Conservation (phyloP, 2,329 filamentous ascomycete species). For the Aspergillus japonicus region DNA sequence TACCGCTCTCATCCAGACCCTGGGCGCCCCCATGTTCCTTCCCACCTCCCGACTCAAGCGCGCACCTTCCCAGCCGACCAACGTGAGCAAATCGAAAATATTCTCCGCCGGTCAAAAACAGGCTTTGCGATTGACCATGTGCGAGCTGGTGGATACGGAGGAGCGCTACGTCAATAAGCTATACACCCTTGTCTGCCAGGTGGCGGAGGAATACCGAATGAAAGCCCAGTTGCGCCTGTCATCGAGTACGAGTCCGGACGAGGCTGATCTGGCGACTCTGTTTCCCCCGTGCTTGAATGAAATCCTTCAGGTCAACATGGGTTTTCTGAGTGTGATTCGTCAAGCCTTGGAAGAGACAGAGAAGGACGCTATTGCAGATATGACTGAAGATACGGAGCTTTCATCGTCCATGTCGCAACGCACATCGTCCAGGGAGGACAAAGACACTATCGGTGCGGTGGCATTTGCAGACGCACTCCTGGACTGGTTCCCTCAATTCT, state of each 20-base stretch:
- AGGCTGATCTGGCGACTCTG: conserved; percentile 69
- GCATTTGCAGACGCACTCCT: conserved; percentile 77
- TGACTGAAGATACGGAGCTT: conserved; percentile 60
- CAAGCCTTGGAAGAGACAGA: conserved; percentile 79
- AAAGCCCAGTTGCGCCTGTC: conserved; percentile 60
- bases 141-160: conserved; percentile 88
- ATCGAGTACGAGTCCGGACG: conserved; percentile 68
- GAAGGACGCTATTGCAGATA: conserved; percentile 72
- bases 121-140: conserved; percentile 81
- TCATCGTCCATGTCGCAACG: conserved; percentile 49
- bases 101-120: conserved; percentile 82
- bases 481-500: conserved; percentile 92
- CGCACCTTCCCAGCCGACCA: conserved; percentile 81
- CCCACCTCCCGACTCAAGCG: conserved; percentile 81
- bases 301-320: conserved; percentile 78
- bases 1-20: conserved; percentile 70
- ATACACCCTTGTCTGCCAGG: conserved; percentile 74
- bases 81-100: conserved; percentile 72
- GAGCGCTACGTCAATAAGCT: conserved; percentile 90
- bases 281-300: conserved; percentile 79
- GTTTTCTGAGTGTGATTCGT: conserved; percentile 74
- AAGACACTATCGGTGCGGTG: conserved; percentile 74
- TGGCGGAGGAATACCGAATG: conserved; percentile 76
- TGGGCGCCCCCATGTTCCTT: conserved; percentile 82
- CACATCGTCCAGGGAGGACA: conserved; percentile 46